Evolutionary conservation across 257 asterid species (phyloP).

Genomic region (Solanum piurae): DNA sequence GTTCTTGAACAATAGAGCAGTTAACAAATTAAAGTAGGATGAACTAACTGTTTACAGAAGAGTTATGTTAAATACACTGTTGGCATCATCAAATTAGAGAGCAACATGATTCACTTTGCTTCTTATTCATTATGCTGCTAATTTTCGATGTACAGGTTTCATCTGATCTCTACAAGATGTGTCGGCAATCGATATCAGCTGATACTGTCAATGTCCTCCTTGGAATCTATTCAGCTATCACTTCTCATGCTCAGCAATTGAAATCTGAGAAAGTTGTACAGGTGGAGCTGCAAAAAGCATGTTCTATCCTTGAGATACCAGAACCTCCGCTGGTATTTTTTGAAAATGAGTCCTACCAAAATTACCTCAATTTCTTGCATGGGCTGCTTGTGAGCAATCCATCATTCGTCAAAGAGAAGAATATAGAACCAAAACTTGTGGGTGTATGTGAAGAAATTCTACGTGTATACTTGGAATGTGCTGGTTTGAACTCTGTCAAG

Average conservation of each 20-base stretch:
- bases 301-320: conserved; percentile 64
- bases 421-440: conserved; percentile 59
- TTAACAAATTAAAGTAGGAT: neutral
- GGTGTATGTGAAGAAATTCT: conserved; percentile 57
- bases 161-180: conserved; percentile 70
- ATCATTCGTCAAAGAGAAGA: conserved; percentile 36
- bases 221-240: conserved; percentile 42
- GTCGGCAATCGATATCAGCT: conserved; percentile 39
- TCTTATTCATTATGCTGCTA: neutral
- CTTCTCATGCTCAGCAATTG: conserved; percentile 69
- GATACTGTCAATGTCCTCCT: conserved; percentile 29
- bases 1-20: neutral
- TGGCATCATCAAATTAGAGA: neutral
- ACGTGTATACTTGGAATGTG: conserved; percentile 59
- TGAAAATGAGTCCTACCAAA: conserved; percentile 76
- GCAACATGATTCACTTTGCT: neutral
- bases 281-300: conserved; percentile 57
- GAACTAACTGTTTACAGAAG: neutral
- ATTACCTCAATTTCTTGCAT: conserved; percentile 52
- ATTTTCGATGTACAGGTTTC: conserved; percentile 42
- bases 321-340: conserved; percentile 89
- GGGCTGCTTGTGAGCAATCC: conserved; percentile 45
- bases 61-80: neutral
- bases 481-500: conserved; percentile 33
- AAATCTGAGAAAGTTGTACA: conserved; percentile 38